Evolutionary conservation across 305 asterid species (phyloP).

Genomic region (Fraxinus baroniana): DNA sequence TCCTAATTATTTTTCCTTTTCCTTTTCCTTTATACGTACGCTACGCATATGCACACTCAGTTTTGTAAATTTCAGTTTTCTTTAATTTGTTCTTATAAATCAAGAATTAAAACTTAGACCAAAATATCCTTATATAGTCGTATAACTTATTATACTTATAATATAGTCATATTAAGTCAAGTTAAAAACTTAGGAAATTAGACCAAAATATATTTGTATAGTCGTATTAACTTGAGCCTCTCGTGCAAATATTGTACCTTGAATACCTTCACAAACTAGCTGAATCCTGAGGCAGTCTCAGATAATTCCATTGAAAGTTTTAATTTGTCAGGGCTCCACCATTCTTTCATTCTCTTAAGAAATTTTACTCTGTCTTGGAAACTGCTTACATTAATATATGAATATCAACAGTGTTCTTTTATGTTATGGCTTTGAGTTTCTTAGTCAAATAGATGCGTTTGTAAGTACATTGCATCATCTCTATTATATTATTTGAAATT

Average conservation of each 20-base stretch:
- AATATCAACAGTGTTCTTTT: neutral
- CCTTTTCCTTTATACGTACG: neutral
- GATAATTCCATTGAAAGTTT: neutral
- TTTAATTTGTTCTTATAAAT: neutral
- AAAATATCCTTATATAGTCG: neutral
- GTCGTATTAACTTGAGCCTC: neutral
- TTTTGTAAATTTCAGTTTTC: neutral
- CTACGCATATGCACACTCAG: neutral
- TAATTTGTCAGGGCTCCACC: neutral
- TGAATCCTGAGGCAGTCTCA: neutral
- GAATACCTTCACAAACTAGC: neutral
- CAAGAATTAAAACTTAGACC: neutral
- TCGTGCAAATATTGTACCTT: neutral
- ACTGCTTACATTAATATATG: neutral
- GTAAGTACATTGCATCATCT: constrained; percentile 5
- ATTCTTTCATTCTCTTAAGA: neutral
- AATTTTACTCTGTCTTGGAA: constrained; percentile 2
- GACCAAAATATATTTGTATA: neutral
- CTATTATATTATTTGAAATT: constrained; percentile 17
- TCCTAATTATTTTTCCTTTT: neutral
- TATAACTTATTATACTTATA: neutral
- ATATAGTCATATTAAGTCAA: neutral
- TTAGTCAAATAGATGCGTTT: neutral
- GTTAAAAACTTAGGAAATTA: neutral
- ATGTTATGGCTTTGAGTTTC: neutral